phyloP scores from a whole-genome alignment of 164 flowering plant species.

The Aristolochia fimbriata region DNA sequence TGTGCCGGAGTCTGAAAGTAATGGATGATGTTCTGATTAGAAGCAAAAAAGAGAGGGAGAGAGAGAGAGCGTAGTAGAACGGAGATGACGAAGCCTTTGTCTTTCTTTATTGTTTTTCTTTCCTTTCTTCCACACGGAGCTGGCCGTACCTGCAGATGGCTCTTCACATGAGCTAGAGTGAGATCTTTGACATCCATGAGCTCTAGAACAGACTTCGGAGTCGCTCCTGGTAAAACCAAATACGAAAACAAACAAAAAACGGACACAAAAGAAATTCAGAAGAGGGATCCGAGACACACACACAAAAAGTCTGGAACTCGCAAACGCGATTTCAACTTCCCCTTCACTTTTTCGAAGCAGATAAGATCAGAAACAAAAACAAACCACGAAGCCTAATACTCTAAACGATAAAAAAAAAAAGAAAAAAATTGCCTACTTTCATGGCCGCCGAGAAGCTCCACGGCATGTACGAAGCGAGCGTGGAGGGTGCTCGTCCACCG shows the following conservation, averaged over 20 bases:
- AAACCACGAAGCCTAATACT: no score
- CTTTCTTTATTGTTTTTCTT: neutral
- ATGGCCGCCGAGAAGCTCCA: conserved; percentile 74
- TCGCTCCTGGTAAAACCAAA: conserved; percentile 43
- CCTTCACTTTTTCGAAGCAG: no score
- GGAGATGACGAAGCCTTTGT: neutral
- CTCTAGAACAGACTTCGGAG: conserved; percentile 76
- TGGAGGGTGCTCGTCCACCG: conserved; percentile 69
- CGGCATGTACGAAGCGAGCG: conserved; percentile 64
- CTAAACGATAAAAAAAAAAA: neutral
- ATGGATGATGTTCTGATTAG: conserved; percentile 7
- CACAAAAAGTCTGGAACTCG: no score
- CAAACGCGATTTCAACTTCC: no score
- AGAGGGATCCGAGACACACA: no score
- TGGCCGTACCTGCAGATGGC: conserved; percentile 56
- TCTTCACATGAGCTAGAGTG: conserved; percentile 71
- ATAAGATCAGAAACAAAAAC: no score
- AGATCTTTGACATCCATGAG: conserved; percentile 80
- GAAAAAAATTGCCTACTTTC: conserved; percentile 34
- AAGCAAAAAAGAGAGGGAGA: conserved; percentile 5
- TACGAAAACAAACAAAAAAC: neutral
- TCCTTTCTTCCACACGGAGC: neutral
- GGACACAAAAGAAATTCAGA: neutral
- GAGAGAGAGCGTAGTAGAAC: neutral
- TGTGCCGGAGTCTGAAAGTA: conserved; percentile 25